Percentiles rank a stretch among this genome's conserved stretches.
Evolutionary conservation across 148 eudicot genomes (phyloP).

Genomic region (Silene uniflora): DNA sequence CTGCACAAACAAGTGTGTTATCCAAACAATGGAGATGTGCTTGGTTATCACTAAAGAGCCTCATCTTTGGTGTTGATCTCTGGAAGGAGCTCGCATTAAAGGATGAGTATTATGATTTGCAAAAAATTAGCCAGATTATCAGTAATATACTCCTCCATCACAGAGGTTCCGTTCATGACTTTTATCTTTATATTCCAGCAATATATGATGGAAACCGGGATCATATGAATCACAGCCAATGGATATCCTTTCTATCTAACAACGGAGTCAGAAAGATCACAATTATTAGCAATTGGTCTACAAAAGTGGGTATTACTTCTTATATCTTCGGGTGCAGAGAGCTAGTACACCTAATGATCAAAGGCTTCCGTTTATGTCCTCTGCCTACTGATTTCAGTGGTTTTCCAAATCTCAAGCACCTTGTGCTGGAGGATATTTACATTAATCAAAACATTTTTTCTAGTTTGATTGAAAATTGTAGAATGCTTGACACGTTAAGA

Average conservation of each 20-base stretch:
- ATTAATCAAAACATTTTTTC: not conserved
- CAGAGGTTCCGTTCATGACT: not conserved
- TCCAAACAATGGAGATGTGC: slow-evolving; percentile 5
- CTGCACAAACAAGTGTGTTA: slow-evolving; percentile 4
- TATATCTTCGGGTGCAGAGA: not conserved
- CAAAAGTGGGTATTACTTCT: not conserved
- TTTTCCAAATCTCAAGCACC: not conserved
- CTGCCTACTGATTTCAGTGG: not conserved
- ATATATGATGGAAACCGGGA: not conserved
- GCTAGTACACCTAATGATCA: not conserved
- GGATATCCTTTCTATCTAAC: slow-evolving; percentile 8
- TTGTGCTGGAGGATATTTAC: not conserved
- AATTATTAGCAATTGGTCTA: not conserved
- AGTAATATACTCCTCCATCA: slow-evolving; percentile 12
- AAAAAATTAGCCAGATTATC: not conserved
- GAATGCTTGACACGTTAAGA: too few relatives aligned
- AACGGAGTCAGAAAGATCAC: not conserved
- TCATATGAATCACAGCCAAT: not conserved
- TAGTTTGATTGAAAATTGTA: slow-evolving; percentile 8
- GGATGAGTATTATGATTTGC: not conserved
- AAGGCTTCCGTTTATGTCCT: too few relatives aligned
- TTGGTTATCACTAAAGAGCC: not conserved
- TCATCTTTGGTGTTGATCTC: not conserved
- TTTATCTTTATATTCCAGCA: not conserved
- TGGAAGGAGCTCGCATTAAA: too few relatives aligned